These are phyloP conservation scores for Jackrogersella multiformis DNA, from an alignment of 495 filamentous ascomycete species.

Conservation along the genomic window DNA sequence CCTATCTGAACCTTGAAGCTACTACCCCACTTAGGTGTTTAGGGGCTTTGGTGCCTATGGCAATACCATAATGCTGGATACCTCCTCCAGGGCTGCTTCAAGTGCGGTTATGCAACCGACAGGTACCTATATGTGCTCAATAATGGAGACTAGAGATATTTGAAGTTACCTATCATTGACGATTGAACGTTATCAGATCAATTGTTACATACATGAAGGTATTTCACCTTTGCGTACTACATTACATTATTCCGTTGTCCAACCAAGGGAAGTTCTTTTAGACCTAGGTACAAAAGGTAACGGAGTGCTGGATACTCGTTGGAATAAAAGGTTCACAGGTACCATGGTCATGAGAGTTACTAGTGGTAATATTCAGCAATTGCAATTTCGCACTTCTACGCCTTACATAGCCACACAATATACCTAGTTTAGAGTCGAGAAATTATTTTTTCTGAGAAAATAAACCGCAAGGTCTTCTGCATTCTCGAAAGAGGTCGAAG, in stretches of 20 bases:
- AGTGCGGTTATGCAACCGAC: neutral
- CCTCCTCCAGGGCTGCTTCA: constrained; percentile 9
- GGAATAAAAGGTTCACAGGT: too few relatives aligned
- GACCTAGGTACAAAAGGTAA: neutral
- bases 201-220: neutral
- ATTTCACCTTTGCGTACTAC: neutral
- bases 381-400: neutral
- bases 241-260: neutral
- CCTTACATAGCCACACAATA: too few relatives aligned
- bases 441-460: constrained; percentile 6
- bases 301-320: too few relatives aligned
- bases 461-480: constrained; percentile 37
- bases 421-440: constrained; percentile 4
- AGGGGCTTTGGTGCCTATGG: constrained; percentile 1
- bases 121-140: neutral
- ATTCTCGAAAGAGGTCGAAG: constrained; percentile 36
- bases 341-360: too few relatives aligned
- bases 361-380: neutral
- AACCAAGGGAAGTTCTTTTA: neutral
- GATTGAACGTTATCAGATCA: neutral
- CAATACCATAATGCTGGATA: constrained; percentile 1
- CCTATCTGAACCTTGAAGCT: constrained; percentile 6
- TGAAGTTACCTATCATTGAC: neutral
- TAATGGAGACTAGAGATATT: too few relatives aligned
- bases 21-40: constrained; percentile 19